Percentiles rank a stretch among this genome's conserved stretches.
phyloP scores from a whole-genome alignment of 495 filamentous ascomycete genomes.

The Neohortaea acidophila region DNA sequence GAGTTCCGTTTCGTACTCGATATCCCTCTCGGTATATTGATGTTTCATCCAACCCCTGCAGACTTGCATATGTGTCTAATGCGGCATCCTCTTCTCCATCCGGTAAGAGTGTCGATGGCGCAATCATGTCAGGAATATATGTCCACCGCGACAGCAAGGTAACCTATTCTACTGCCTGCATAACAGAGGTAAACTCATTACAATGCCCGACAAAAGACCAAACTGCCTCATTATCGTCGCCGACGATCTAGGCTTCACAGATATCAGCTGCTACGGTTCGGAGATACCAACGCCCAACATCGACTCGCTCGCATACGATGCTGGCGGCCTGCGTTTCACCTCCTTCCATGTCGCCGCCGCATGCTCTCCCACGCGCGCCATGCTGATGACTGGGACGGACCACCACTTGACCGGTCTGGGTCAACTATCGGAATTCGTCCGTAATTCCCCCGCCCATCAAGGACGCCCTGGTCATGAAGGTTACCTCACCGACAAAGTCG shows the following conservation, averaged over 20 bases:
- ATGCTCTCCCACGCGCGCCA: conserved; percentile 27
- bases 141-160: too few species aligned
- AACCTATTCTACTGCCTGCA: too few species aligned
- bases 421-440: conserved; percentile 25
- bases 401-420: conserved; percentile 33
- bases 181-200: too few species aligned
- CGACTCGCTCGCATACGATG: conserved; percentile 19
- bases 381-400: conserved; percentile 37
- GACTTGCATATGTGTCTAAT: too few species aligned
- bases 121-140: too few species aligned
- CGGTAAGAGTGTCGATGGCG: too few species aligned
- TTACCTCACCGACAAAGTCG: conserved; percentile 46
- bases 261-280: conserved; percentile 19
- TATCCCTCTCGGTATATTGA: too few species aligned
- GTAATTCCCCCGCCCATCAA: conserved; percentile 18
- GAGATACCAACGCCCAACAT: conserved; percentile 27
- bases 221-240: conserved; percentile 27
- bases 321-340: conserved; percentile 19
- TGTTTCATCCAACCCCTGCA: too few species aligned
- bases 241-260: conserved; percentile 27
- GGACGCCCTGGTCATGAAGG: conserved; percentile 46
- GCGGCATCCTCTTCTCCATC: too few species aligned
- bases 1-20: too few species aligned
- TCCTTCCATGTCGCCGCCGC: conserved; percentile 25
- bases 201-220: conserved; percentile 13